Base-by-base conservation (phyloP, 805 yeast genomes). In the Candida montana region DNA sequence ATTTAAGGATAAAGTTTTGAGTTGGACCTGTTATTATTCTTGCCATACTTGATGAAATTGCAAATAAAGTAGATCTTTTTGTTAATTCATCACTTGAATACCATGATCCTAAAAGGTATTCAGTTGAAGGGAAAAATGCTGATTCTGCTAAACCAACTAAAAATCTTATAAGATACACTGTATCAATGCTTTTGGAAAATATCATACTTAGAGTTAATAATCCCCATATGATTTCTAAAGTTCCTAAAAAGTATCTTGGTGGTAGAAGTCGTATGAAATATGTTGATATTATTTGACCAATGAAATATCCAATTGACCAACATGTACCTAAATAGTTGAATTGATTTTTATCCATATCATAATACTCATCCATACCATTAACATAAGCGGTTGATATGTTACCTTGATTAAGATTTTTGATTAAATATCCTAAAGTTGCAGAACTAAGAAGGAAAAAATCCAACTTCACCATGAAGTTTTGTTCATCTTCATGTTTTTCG, bases 91-190 rank as follows among this genome's bases (percentile, higher is more conserved):
- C 45, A 12, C 58, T 53, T 19, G 53, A 47, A 42, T 62, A 65
- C 58, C 64, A 63, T 7, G 62, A 55, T 1, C 68, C 68, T 19
- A 59, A 57, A n/a, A 69, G 54, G 41, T 66, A 69, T 40, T 68
- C 72, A 44, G 69, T 54, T n/a, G 74, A 72, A 3, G 76, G 75
- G 51, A 71, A 71, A 44, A 63, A 70, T 0, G 74, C 75, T 7
- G 69, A 55, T 42, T 72, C 76, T 12, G 61, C 46, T n/a, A 72
- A 49, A 0, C 76, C 78, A 19, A 68, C 49, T 6, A 66, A 46
- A 38, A 69, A 68, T 23, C 62, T 44, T 13, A 63, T 37, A 2
- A 53, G 54, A 38, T 64, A 64, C 5, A 64, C 39, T 0, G 51
- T 49, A 3, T 42, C 39, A 38, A 57, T 43, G 18, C 49, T 42